These are phyloP conservation scores for Paramyrothecium sp. DNA, from an alignment of 2,329 filamentous ascomycete genomes.

Conservation along the genomic window DNA sequence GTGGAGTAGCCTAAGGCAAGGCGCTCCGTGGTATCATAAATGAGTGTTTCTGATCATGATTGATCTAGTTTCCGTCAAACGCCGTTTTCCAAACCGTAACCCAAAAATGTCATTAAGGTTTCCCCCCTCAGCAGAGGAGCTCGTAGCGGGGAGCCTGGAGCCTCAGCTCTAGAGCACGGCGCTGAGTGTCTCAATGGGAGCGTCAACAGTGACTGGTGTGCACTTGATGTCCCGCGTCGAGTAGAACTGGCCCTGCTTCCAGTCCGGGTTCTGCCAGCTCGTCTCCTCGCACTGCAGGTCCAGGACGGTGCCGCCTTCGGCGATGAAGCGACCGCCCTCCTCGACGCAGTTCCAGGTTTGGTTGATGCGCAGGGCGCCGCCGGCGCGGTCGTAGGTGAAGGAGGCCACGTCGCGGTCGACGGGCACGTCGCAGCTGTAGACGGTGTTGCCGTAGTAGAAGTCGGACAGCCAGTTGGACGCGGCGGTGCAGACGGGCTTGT, in stretches of 20 bases:
- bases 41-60: background rate
- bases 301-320: constrained; percentile 21
- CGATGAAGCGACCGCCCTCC: constrained; percentile 30
- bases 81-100: background rate
- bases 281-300: constrained; percentile 26
- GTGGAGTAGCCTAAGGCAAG: background rate
- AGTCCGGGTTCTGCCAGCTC: constrained; percentile 25
- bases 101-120: background rate
- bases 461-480: constrained; percentile 39
- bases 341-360: constrained; percentile 49
- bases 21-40: background rate
- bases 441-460: constrained; percentile 48
- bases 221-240: constrained; percentile 25
- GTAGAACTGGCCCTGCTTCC: constrained; percentile 28
- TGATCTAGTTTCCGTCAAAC: background rate
- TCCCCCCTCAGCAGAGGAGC: background rate
- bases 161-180: constrained; percentile 11
- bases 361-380: constrained; percentile 37
- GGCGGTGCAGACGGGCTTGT: constrained; percentile 36
- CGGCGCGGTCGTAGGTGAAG: constrained; percentile 41
- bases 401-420: constrained; percentile 24
- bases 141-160: background rate
- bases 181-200: constrained; percentile 21
- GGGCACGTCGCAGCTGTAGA: constrained; percentile 41
- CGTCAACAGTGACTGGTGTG: constrained; percentile 18